Percentiles rank a stretch among this genome's conserved stretches.
Evolutionary conservation across 2,329 filamentous ascomycete species (phyloP).

Genomic region (Aspergillus sp.): DNA sequence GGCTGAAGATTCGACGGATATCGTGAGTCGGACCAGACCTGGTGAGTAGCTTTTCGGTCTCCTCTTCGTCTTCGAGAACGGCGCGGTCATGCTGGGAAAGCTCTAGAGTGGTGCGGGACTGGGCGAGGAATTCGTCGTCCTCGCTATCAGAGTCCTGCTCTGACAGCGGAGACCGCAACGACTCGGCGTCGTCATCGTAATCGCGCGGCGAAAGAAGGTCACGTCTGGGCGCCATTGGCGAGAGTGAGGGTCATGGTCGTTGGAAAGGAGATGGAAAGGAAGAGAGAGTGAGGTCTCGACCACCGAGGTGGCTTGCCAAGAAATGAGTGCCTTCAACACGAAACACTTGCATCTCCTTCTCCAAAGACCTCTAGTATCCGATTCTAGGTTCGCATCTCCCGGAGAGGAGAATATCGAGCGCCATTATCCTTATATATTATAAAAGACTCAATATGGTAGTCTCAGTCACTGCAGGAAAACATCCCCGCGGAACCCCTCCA

Average conservation of each 20-base stretch:
- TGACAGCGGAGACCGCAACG: constrained; percentile 55
- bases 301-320: background rate
- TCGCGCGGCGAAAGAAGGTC: constrained; percentile 60
- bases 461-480: background rate
- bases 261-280: background rate
- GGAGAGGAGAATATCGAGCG: background rate
- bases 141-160: constrained; percentile 76
- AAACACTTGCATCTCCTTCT: background rate
- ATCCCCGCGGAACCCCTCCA: background rate
- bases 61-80: constrained; percentile 73
- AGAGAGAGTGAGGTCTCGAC: background rate
- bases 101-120: constrained; percentile 68
- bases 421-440: background rate
- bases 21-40: constrained; percentile 38
- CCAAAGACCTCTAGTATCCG: background rate
- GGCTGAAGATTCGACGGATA: constrained; percentile 43
- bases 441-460: background rate
- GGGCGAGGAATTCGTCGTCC: constrained; percentile 67
- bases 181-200: constrained; percentile 69
- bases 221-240: constrained; percentile 25
- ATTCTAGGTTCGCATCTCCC: background rate
- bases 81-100: constrained; percentile 67
- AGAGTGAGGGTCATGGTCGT: constrained; percentile 8
- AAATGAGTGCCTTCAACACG: background rate
- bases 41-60: constrained; percentile 50